A percentile compares a stretch with the other conserved stretches of the same genome.
phyloP scores from a whole-genome alignment of 2,329 filamentous ascomycete species.

The Botryotinia narcissicola region DNA sequence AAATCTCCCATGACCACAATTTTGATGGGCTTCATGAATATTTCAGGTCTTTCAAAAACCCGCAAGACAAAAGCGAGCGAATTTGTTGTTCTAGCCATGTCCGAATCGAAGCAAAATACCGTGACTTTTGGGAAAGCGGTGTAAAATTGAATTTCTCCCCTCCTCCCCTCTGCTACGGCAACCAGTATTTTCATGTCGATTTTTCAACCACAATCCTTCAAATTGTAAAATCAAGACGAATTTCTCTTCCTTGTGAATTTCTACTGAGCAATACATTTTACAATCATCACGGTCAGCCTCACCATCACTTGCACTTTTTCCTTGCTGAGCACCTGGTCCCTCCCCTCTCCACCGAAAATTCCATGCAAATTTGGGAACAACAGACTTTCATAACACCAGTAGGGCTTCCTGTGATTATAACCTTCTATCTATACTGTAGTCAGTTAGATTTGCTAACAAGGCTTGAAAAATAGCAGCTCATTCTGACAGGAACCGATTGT shows the following conservation, averaged over 20 bases:
- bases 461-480: background rate
- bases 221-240: background rate
- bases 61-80: background rate
- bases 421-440: background rate
- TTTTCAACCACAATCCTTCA: background rate
- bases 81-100: background rate
- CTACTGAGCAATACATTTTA: background rate
- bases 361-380: background rate
- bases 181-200: background rate
- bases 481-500: background rate
- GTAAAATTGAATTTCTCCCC: background rate
- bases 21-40: too few species aligned
- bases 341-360: background rate
- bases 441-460: background rate
- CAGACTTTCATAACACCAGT: background rate
- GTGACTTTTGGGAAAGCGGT: background rate
- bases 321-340: background rate
- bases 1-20: background rate
- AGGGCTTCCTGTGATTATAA: background rate
- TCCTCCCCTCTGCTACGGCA: background rate
- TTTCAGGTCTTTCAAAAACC: background rate
- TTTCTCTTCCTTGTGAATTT: background rate
- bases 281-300: background rate
- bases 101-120: background rate
- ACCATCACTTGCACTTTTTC: too few species aligned